Percentiles rank a stretch among this genome's conserved stretches.
These are phyloP conservation scores for Nicotiana paniculata DNA, from an alignment of 257 asterid genomes.

Conservation along the genomic window DNA sequence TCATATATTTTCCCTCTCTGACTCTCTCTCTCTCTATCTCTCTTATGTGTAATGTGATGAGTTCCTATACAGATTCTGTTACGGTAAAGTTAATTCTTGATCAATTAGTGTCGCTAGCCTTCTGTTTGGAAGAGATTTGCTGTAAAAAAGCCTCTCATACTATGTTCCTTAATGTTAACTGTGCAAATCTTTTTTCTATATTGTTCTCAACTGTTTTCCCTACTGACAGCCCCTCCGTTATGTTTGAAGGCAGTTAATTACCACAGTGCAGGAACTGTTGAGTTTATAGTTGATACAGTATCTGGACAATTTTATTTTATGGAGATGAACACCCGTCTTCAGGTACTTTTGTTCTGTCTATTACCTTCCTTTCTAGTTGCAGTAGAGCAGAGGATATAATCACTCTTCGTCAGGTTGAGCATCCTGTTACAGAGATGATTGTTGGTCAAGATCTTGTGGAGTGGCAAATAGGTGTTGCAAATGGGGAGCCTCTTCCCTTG, in stretches of 20 bases:
- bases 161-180: background rate
- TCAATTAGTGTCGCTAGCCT: background rate
- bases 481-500: constrained; percentile 92
- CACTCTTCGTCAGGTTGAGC: constrained; percentile 65
- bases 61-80: background rate
- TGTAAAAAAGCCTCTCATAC: background rate
- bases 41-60: background rate
- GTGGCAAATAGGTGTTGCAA: constrained; percentile 96
- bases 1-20: background rate
- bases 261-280: constrained; percentile 94
- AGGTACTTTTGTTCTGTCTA: constrained; percentile 44
- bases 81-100: background rate
- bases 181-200: background rate
- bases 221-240: constrained; percentile 21
- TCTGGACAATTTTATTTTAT: constrained; percentile 88
- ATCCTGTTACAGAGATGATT: constrained; percentile 99
- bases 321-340: constrained; percentile 99
- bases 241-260: constrained; percentile 79
- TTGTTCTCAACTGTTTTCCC: background rate
- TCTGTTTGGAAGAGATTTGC: background rate
- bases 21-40: background rate
- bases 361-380: constrained; percentile 10
- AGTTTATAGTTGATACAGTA: constrained; percentile 84
- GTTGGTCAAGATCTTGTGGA: constrained; percentile 99
- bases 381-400: constrained; percentile 16